Evolutionary conservation across 495 filamentous ascomycete species (phyloP), one percentile per base, ranked within the genome.

Genomic region (Tuber microsphaerosporum): DNA sequence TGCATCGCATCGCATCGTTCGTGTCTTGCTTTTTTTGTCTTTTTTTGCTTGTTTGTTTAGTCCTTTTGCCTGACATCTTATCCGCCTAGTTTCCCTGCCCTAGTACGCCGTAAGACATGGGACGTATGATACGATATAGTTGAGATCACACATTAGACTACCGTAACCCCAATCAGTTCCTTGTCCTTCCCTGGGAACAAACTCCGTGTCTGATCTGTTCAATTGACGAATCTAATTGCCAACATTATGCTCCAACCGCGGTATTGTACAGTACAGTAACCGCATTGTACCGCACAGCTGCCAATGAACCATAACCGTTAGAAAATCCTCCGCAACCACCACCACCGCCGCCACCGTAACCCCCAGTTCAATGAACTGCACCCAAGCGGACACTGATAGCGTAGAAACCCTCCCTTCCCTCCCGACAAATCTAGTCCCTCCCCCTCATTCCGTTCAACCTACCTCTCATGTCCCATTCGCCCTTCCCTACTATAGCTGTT

Each of bases 191-290:
- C 77, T 77, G 76, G 77, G 72, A 68, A 26, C 76, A 75, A 69
- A 44, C 69, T 68, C 75, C 72, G 73, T 78, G 70, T 75, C 76
- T 75, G 76, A 77, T 77, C 76, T 73, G 56, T 70, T 73, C 76
- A 76, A 79, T 79, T 51, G 77, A 79, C 77, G 73, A 79, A 79
- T 79, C 73, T 76, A 79, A 73, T 73, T 79, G 70, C 77, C 73
- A 17, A 14, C n/a, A 16, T 65, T 31, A 16, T n/a, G 5, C 56
- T 65, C 26, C 56, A 65, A 65, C 56, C 26, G 12, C n/a, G 31
- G 26, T 12, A 56, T n/a, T 10, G 51, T 65, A 12, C 45, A 45
- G 44, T 45, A 45, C 12, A 17, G 45, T 46, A 16, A 37, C 34
- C 34, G 34, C 34, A 37, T 37, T 37, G 34, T 37, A 37, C 34